Conservation (phyloP, 257 asterid genomes). For the Solanum virginianum region DNA sequence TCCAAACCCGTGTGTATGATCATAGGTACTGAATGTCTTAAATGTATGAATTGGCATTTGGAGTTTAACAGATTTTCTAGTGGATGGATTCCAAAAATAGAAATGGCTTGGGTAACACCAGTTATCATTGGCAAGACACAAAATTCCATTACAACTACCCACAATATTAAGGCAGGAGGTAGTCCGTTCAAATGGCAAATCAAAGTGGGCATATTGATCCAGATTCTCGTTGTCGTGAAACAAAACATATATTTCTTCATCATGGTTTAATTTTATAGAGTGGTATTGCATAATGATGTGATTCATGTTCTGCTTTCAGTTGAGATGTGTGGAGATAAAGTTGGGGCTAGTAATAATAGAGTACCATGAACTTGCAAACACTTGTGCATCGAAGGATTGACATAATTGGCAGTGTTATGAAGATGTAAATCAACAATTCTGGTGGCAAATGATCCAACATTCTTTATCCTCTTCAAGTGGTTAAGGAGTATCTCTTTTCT, state of each 20-base stretch:
- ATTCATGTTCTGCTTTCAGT: neutral
- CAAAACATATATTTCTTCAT: neutral
- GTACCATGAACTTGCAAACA: neutral
- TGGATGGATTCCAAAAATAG: neutral
- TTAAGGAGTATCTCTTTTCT: neutral
- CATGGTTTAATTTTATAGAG: neutral
- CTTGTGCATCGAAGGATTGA: constrained; percentile 1
- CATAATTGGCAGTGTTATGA: neutral
- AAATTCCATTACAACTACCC: neutral
- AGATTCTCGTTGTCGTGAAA: neutral
- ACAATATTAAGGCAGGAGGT: neutral
- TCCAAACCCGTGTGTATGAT: neutral
- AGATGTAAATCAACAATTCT: neutral
- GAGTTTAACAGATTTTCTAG: neutral
- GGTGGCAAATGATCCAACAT: neutral
- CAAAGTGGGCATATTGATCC: neutral
- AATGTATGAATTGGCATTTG: neutral
- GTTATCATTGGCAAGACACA: neutral
- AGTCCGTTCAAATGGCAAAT: neutral
- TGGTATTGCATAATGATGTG: neutral
- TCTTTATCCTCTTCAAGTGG: neutral
- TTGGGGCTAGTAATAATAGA: neutral
- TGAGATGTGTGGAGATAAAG: neutral
- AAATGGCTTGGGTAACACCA: neutral
- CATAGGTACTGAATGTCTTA: neutral